A percentile compares a stretch with the other conserved stretches of the same genome.
Conservation (phyloP, 2,329 filamentous ascomycete genomes). For the Trichoderma koningiopsis region DNA sequence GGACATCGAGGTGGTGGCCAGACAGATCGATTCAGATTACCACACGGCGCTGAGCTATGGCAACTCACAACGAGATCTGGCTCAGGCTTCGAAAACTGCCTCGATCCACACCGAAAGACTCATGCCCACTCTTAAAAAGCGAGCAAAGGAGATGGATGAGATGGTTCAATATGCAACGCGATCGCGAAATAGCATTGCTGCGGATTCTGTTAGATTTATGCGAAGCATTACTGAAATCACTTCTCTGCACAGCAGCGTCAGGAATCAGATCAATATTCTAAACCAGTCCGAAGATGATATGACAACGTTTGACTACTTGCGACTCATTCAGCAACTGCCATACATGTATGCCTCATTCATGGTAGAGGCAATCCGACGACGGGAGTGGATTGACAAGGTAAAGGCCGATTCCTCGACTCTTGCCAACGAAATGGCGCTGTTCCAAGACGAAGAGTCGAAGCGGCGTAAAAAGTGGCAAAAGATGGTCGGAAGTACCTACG, state of each 20-base stretch:
- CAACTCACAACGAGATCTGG: slow-evolving; percentile 61
- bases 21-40: slow-evolving; percentile 85
- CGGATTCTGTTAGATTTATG: slow-evolving; percentile 73
- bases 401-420: slow-evolving; percentile 82
- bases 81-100: slow-evolving; percentile 65
- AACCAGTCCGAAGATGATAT: slow-evolving; percentile 74
- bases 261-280: slow-evolving; percentile 70
- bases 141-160: slow-evolving; percentile 62
- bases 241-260: slow-evolving; percentile 70
- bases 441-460: slow-evolving; percentile 90
- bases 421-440: slow-evolving; percentile 88
- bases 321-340: slow-evolving; percentile 79
- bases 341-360: slow-evolving; percentile 88
- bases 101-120: slow-evolving; percentile 64
- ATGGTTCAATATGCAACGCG: slow-evolving; percentile 62
- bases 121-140: slow-evolving; percentile 59
- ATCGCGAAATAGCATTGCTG: slow-evolving; percentile 67
- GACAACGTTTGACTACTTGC: slow-evolving; percentile 78
- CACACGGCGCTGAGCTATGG: slow-evolving; percentile 72
- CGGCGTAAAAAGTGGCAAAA: slow-evolving; percentile 89
- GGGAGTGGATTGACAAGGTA: slow-evolving; percentile 91
- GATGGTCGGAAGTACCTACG: slow-evolving; percentile 74
- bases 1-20: slow-evolving; percentile 83
- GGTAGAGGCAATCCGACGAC: slow-evolving; percentile 80
- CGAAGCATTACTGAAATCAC: slow-evolving; percentile 80